Evolutionary conservation across 306 rosid genomes (phyloP).

Genomic region (Cucumis hystrix): DNA sequence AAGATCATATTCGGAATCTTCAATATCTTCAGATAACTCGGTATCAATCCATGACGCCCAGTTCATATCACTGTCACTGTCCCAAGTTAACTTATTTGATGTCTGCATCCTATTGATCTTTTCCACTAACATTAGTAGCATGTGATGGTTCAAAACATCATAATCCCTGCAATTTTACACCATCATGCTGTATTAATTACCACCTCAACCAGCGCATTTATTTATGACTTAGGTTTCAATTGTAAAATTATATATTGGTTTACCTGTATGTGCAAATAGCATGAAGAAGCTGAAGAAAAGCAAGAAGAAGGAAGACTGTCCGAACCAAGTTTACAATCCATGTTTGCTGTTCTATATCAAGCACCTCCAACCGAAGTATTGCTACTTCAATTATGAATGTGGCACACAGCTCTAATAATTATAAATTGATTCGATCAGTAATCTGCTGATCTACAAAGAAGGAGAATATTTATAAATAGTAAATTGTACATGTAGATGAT

Average conservation of each 20-base stretch:
- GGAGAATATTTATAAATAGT: not conserved
- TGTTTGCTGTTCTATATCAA: slow-evolving; percentile 35
- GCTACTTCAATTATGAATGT: slow-evolving; percentile 36
- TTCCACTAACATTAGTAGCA: slow-evolving; percentile 32
- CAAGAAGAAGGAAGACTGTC: slow-evolving; percentile 22
- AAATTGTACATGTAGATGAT: slow-evolving; percentile 43
- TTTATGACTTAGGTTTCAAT: not conserved
- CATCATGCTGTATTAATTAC: not conserved
- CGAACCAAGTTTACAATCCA: slow-evolving; percentile 34
- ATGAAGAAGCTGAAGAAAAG: slow-evolving; percentile 35
- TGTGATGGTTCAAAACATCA: slow-evolving; percentile 51
- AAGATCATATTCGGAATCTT: slow-evolving; percentile 47
- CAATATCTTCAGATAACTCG: slow-evolving; percentile 50
- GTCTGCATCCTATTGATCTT: slow-evolving; percentile 36
- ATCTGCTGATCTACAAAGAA: not conserved
- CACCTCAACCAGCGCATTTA: not conserved
- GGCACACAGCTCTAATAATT: slow-evolving; percentile 43
- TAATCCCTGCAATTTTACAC: slow-evolving; percentile 35
- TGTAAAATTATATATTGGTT: not conserved
- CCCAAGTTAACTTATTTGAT: slow-evolving; percentile 17
- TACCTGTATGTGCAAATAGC: slow-evolving; percentile 73
- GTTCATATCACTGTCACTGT: slow-evolving; percentile 21
- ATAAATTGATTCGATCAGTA: not conserved
- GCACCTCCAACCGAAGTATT: slow-evolving; percentile 20
- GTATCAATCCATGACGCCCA: slow-evolving; percentile 53